Conservation (phyloP, 768 basidiomycete species). For the Hirschioporus abietinus region DNA sequence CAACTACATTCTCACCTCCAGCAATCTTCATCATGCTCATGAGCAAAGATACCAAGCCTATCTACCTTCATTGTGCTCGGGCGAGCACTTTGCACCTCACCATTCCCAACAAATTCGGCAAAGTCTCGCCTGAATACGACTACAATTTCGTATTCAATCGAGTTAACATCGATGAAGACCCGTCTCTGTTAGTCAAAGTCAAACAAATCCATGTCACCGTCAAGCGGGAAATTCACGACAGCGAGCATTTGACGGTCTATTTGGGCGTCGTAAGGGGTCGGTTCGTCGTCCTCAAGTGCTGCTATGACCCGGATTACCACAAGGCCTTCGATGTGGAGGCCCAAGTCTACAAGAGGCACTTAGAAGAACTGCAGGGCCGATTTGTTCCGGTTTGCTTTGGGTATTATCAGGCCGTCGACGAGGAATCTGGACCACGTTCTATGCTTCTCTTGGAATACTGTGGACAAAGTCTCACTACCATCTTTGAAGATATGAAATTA, state of each 20-base stretch:
- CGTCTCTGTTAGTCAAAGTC: too few relatives aligned
- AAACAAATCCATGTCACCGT: not conserved
- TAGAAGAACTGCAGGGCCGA: not conserved
- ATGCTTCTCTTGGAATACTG: not conserved
- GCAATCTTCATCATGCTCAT: too few relatives aligned
- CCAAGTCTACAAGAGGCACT: not conserved
- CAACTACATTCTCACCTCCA: too few relatives aligned
- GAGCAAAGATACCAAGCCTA: too few relatives aligned
- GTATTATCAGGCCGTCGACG: not conserved
- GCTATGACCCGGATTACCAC: not conserved
- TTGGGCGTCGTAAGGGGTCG: not conserved
- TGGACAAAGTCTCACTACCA: not conserved
- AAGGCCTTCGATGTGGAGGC: not conserved
- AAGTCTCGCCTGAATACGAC: too few relatives aligned
- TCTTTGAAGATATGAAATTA: not conserved
- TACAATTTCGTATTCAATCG: too few relatives aligned
- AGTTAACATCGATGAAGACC: too few relatives aligned
- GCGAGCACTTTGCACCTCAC: too few relatives aligned
- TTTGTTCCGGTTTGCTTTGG: not conserved
- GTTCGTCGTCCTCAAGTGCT: not conserved
- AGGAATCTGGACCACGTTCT: not conserved
- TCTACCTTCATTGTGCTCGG: too few relatives aligned
- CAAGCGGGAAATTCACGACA: not conserved
- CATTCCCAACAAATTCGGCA: too few relatives aligned
- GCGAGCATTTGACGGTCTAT: not conserved